Conservation (phyloP, 148 eudicot species). For the Rhododendron mucronatum region DNA sequence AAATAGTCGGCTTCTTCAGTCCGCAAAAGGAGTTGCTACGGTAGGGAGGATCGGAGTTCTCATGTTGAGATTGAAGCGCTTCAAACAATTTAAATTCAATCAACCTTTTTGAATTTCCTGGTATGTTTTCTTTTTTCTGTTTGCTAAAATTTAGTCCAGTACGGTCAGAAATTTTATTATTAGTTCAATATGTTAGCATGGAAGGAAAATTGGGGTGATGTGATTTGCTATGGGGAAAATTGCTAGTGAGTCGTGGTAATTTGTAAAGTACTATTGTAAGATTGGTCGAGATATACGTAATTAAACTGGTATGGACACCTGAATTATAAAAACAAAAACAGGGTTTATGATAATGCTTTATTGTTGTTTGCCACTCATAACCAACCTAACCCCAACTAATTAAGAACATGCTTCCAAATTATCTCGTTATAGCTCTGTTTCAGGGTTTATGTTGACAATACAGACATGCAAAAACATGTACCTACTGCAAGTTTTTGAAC, state of each 20-base stretch:
- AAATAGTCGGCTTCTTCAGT: not conserved
- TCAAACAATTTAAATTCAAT: not conserved
- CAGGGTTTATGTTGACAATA: not conserved
- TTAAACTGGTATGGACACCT: not conserved
- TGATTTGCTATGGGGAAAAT: not conserved
- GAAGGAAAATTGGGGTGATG: not conserved
- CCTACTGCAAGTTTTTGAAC: not conserved
- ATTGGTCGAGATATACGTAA: too few species aligned
- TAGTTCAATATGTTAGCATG: not conserved
- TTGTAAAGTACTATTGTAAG: not conserved
- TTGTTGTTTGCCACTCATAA: not conserved
- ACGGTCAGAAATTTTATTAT: not conserved
- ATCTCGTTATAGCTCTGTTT: not conserved
- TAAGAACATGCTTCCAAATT: not conserved
- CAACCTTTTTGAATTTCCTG: not conserved
- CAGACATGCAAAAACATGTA: not conserved
- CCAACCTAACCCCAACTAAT: not conserved
- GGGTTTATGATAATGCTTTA: too few species aligned
- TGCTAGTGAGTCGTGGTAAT: not conserved
- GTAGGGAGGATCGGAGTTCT: not conserved
- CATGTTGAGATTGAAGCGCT: not conserved
- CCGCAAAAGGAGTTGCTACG: not conserved
- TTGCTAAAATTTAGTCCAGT: not conserved
- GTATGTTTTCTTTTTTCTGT: not conserved
- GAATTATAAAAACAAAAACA: too few species aligned